A percentile compares a stretch with the other conserved stretches of the same genome.
phyloP scores from a whole-genome alignment of 2,329 filamentous ascomycete genomes.

The Cordyceps militaris region DNA sequence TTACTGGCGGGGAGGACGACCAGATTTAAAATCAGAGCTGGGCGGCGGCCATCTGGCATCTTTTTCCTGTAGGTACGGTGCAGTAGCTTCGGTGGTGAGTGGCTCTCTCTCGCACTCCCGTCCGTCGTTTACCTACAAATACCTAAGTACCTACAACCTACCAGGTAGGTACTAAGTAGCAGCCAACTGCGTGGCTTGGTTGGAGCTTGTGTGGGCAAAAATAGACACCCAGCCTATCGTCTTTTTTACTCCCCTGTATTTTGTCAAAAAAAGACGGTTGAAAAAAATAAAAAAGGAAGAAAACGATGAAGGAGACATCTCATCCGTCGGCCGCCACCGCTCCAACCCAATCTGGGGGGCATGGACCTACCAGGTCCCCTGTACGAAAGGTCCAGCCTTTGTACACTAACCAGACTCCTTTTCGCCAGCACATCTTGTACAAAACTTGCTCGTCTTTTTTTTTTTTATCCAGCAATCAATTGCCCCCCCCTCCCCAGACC shows the following conservation, averaged over 20 bases:
- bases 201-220: not conserved
- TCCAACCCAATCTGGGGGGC: conserved; percentile 10
- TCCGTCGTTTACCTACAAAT: too few relatives aligned
- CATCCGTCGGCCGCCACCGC: not conserved
- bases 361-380: not conserved
- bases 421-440: not conserved
- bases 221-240: too few relatives aligned
- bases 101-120: too few relatives aligned
- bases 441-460: not conserved
- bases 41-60: conserved; percentile 1
- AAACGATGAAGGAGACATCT: not conserved
- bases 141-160: too few relatives aligned
- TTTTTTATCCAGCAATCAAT: not conserved
- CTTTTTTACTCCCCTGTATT: too few relatives aligned
- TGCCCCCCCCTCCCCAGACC: not conserved
- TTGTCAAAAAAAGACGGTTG: too few relatives aligned
- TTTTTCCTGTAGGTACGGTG: conserved; percentile 3
- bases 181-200: too few relatives aligned
- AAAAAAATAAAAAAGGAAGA: not conserved
- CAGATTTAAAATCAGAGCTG: not conserved
- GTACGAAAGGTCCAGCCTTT: not conserved
- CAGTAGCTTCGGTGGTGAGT: not conserved
- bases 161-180: too few relatives aligned
- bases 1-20: too few relatives aligned
- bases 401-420: not conserved